A percentile compares a stretch with the other conserved stretches of the same genome.
phyloP scores from a whole-genome alignment of 345 rosid genomes.

The Turnera subulata region DNA sequence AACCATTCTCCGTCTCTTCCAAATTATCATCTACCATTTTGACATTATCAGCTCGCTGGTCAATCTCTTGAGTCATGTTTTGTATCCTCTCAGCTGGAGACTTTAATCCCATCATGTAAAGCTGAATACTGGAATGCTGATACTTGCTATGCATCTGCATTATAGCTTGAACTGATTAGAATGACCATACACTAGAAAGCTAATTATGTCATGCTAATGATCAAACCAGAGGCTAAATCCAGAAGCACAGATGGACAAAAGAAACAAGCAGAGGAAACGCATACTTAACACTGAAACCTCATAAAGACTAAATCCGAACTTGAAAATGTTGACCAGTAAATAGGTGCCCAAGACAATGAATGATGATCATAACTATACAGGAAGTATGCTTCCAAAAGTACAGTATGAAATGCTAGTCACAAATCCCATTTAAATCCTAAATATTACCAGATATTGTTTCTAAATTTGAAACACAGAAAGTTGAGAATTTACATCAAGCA shows the following conservation, averaged over 20 bases:
- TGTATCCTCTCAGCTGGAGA: conserved; percentile 27
- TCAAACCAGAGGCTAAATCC: background rate
- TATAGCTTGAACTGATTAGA: background rate
- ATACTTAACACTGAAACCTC: background rate
- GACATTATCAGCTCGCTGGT: conserved; percentile 24
- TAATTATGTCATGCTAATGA: background rate
- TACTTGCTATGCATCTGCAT: conserved; percentile 76
- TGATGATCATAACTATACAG: background rate
- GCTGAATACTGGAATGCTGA: conserved; percentile 87
- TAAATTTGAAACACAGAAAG: no score
- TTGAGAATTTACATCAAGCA: background rate
- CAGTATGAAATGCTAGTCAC: no score
- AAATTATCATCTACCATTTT: conserved; percentile 21
- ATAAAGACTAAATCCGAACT: no score
- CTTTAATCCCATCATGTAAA: conserved; percentile 65
- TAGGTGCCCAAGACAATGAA: no score
- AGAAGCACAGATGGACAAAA: background rate
- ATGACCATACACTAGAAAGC: background rate
- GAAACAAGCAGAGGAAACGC: background rate
- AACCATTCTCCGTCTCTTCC: conserved; percentile 15
- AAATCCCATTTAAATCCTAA: no score
- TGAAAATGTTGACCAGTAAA: no score
- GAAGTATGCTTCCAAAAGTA: background rate
- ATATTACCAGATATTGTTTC: no score
- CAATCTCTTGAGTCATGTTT: conserved; percentile 9